Percentiles rank a stretch among this genome's conserved stretches.
Conservation (phyloP, 192 early-diverging fungal species). For the Gryganskiella cystojenkinii region DNA sequence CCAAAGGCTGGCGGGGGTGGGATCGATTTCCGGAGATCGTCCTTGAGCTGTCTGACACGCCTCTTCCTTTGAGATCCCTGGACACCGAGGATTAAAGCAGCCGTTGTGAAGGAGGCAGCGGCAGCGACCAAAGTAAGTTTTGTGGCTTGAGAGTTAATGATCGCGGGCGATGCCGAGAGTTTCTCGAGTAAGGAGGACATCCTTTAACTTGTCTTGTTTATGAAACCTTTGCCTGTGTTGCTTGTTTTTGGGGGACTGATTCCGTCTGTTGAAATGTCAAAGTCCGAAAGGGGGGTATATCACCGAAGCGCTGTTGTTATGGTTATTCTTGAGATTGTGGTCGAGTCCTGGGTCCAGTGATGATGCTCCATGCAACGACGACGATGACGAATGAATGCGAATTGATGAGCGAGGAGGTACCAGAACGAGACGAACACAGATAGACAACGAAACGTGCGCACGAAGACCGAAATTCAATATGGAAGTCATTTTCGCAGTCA, state of each 20-base stretch:
- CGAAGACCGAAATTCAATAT: neutral
- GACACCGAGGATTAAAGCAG: conserved; percentile 64
- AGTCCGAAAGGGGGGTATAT: too few relatives aligned
- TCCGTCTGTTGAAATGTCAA: too few relatives aligned
- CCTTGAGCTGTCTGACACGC: conserved; percentile 66
- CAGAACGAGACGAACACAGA: too few relatives aligned
- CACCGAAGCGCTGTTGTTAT: too few relatives aligned
- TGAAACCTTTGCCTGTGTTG: too few relatives aligned
- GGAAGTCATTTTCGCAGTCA: neutral
- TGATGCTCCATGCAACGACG: too few relatives aligned
- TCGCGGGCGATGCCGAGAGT: conserved; percentile 4
- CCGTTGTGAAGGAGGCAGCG: conserved; percentile 74
- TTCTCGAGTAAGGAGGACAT: conserved; percentile 31
- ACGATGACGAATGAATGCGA: too few relatives aligned
- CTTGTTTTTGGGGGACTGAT: too few relatives aligned
- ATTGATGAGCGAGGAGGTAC: too few relatives aligned
- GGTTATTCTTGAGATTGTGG: too few relatives aligned
- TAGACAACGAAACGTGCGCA: too few relatives aligned
- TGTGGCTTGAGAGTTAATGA: conserved; percentile 32
- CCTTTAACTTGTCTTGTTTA: neutral
- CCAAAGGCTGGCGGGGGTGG: conserved; percentile 40
- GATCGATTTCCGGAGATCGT: conserved; percentile 57
- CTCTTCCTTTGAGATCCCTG: conserved; percentile 59
- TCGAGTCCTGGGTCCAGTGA: too few relatives aligned
- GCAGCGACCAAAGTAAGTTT: conserved; percentile 63